Base-by-base conservation (phyloP, 192 early-diverging fungal species). In the Paraglomus brasilianum region DNA sequence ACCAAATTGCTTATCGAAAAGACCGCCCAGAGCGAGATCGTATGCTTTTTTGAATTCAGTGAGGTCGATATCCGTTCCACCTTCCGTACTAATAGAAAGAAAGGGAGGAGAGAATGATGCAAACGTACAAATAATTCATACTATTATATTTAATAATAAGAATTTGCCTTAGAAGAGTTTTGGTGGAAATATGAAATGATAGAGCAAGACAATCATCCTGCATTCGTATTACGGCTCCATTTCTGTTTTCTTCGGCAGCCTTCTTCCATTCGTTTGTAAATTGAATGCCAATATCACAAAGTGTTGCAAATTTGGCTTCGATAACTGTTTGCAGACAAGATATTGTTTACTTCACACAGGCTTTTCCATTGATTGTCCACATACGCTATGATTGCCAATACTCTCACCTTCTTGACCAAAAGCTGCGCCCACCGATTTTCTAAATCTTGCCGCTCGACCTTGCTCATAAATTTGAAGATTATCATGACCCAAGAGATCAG, bases 1-100 rank as follows among this genome's bases (percentile, higher is more conserved):
- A 46, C 61, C 61, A 63, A 47, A 63, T 63, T 63, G 61, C 1
- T 46, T 63, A 14, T 63, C 61, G 47, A 46, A 63, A 14, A 63
- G 5, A 44, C 21, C 43, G 44, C 21, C 47, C 30, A 63, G 47
- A 8, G 5, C 43, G 21, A 9, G 4, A 46, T 63, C 61, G 19
- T 63, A 63, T 46, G 44, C 11, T 6, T 14, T 43, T 13, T 46
- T 63, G 19, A 44, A 63, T 19, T 42, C 0, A 0, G 14, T 44
- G 15, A 47, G 14, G 30, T 63, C 42, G 8, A 63, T 22, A 45
- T 63, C 13, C n/a, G 14, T 2, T 21, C 13, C 21, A 17, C 24
- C 17, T 47, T 24, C 38, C 7, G 21, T 11, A 63, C 43, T 22
- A 30, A 15, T 2, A 14, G 24, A 45, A 24, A 11, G 43, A 63